Evolutionary conservation across 75 land plant species (phyloP), one percentile per base, ranked within the genome.

Genomic region (Gnetum montanum): DNA sequence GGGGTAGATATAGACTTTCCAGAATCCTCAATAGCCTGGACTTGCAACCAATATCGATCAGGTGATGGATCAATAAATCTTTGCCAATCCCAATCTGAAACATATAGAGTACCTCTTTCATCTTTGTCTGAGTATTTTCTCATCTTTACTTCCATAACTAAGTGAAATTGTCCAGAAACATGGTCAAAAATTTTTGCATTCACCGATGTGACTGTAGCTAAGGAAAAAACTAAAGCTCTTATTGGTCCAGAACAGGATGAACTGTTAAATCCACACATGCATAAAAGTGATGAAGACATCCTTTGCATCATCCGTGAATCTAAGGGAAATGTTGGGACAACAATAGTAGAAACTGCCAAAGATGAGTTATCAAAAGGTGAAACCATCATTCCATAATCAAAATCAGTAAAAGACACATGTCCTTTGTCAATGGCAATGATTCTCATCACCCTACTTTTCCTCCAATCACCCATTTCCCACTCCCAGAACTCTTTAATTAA

Each of bases 401-500:
- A 48, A 61, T 95, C 99, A 55, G 64, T 54, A 72, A 67, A 90
- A 6, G 99, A 90, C 2, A 74, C 73, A 34, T 76, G 85, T 22
- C 99, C 99, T 8, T 76, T 30, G 61, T 95, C 99, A 47, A 90
- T 76, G 13, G 96, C 90, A 62, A 95, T 31, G 16, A 95, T 49
- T 4, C 99, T 76, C 79, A 95, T 78, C 13, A 69, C 69, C 47
- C 99, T 69, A 52, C 66, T 78, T 30, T 52, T 70, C 20, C 96
- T 86, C 99, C 99, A 95, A 46, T 95, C 99, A 10, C 99, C 99
- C 91, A 90, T 83, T 57, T 95, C 97, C 99, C 96, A 95, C 69
- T 95, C 99, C 99, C 99, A 95, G 51, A 95, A 95, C 58, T 81
- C 88, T 48, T 73, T 54, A 24, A 57, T 15, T 19, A 28, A 33